Percentiles rank a stretch among this genome's conserved stretches.
Evolutionary conservation across 306 rosid genomes (phyloP).

Genomic region (Dalbergia oliveri): DNA sequence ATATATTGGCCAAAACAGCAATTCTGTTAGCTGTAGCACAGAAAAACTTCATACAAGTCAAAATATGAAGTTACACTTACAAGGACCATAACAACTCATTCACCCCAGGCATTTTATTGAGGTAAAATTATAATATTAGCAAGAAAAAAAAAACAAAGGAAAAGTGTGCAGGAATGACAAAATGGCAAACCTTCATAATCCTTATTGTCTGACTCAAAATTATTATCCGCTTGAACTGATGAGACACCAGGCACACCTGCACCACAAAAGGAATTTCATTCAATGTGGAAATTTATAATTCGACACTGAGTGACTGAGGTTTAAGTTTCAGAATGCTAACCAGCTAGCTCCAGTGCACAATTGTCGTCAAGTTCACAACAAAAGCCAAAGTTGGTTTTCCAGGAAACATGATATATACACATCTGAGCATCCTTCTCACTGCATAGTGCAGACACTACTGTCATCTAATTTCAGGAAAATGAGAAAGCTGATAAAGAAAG

Average conservation of each 20-base stretch:
- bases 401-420: slow-evolving; percentile 91
- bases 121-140: not conserved
- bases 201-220: slow-evolving; percentile 71
- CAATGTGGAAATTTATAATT: slow-evolving; percentile 6
- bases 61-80: slow-evolving; percentile 10
- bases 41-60: not conserved
- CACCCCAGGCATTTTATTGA: not conserved
- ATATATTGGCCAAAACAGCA: not conserved
- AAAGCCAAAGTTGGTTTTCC: slow-evolving; percentile 83
- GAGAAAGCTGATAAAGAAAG: slow-evolving; percentile 28
- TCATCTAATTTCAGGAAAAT: slow-evolving; percentile 32
- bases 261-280: slow-evolving; percentile 37
- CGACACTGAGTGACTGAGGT: not conserved
- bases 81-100: not conserved
- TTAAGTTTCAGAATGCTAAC: slow-evolving; percentile 51
- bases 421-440: slow-evolving; percentile 91
- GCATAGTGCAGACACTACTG: slow-evolving; percentile 50
- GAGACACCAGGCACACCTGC: slow-evolving; percentile 84
- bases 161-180: not conserved
- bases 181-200: slow-evolving; percentile 72
- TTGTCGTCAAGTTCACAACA: slow-evolving; percentile 90
- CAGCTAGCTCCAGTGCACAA: slow-evolving; percentile 71
- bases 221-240: slow-evolving; percentile 71
- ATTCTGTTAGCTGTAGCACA: not conserved
- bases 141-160: not conserved